Evolutionary conservation across 75 land plant species (phyloP), one percentile per base, ranked within the genome.

Genomic region (Cupressus sempervirens): DNA sequence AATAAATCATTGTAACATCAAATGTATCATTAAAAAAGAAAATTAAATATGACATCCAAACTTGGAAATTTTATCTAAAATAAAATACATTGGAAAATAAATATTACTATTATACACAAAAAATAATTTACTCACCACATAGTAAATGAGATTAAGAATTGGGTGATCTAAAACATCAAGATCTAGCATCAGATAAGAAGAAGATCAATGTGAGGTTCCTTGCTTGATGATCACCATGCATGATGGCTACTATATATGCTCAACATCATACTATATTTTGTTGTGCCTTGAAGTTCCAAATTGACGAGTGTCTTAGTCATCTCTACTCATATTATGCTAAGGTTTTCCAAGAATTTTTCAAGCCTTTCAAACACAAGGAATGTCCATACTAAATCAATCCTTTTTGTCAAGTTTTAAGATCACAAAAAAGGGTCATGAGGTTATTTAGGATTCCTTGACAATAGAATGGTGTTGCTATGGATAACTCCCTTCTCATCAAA

Each of bases 111-210:
- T 13, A 68, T 68, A 29, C 10, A 56, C 43, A 14, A 45, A 23
- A 7, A 4, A 29, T 32, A 76, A 52, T 7, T 9, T 29, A 36
- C 85, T 74, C 90, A 97, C 99, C 99, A 86, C 84, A 87, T 98
- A 98, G 86, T 96, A 98, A 32, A 96, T 84, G 3, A 96, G 90
- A 84, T 98, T 93, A 84, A 98, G 84, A 83, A 98, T 80, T 34
- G 98, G 98, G 89, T 98, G 99, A 85, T 92, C 90, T 86, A 94
- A 74, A 30, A 98, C 99, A 85, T 94, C 95, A 58, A 98, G 94
- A 46, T 94, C 86, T 36, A 40, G 30, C 41, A 84, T 45, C 43
- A 41, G 29, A 12, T 9, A 40, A 79, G 12, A 79, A 43, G 30
- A 45, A 79, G 12, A 20, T 79, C 46, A 45, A 45, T 45, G 9